Evolutionary conservation across 169 alveolate species (phyloP).

Genomic region (Eimeria acervulina): DNA sequence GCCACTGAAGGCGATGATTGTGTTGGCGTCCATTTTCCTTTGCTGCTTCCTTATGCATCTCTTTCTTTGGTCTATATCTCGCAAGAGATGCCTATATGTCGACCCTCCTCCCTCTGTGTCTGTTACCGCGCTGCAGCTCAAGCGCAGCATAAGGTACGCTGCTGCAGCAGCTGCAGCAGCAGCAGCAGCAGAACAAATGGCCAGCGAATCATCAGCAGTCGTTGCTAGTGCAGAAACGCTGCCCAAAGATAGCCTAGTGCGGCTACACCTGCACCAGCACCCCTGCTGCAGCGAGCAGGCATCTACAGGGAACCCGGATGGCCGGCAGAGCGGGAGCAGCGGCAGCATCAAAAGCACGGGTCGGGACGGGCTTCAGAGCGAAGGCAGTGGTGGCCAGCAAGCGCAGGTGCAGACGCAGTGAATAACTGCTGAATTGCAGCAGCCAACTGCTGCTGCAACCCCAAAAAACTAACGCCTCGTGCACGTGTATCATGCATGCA

Average conservation of each 20-base stretch:
- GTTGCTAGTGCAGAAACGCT: not conserved
- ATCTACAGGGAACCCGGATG: constrained; percentile 26
- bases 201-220: constrained; percentile 13
- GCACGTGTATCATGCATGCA: not conserved
- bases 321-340: constrained; percentile 69
- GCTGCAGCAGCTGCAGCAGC: constrained; percentile 73
- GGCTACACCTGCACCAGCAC: constrained; percentile 25
- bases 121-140: constrained; percentile 61
- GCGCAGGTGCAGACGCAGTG: not conserved
- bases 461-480: not conserved
- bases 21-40: constrained; percentile 7
- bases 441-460: not conserved
- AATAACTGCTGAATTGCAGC: not conserved
- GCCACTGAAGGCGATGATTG: constrained; percentile 42
- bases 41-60: constrained; percentile 40
- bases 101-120: constrained; percentile 81
- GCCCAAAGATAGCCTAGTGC: not conserved
- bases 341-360: no score
- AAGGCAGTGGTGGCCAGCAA: not conserved
- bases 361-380: not conserved
- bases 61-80: not conserved
- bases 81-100: constrained; percentile 57
- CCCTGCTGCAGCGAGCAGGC: constrained; percentile 72
- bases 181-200: constrained; percentile 62
- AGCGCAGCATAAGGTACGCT: constrained; percentile 69